Evolutionary conservation across 2,329 filamentous ascomycete genomes (phyloP).

Genomic region (Phyllosticta citriasiana): DNA sequence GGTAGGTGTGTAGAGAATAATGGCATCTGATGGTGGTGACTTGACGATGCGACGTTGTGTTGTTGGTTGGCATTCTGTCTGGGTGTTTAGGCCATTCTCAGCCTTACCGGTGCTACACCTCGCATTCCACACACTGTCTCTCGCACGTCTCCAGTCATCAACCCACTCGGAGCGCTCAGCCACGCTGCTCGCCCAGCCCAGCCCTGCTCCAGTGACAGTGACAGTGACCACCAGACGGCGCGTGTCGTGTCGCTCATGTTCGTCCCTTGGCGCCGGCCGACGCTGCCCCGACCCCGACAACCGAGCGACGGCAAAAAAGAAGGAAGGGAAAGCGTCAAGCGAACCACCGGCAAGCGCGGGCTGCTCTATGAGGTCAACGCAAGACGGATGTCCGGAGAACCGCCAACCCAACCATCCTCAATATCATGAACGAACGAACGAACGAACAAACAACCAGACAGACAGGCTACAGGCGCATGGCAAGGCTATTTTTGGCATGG

Average conservation of each 20-base stretch:
- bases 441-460: not conserved
- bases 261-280: not conserved
- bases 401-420: not conserved
- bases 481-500: conserved; percentile 6
- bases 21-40: not conserved
- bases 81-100: not conserved
- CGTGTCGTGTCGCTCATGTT: not conserved
- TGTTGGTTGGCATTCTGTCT: not conserved
- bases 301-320: not conserved
- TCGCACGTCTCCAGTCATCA: not conserved
- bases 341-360: no score
- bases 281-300: not conserved
- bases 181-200: not conserved
- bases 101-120: not conserved
- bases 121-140: not conserved
- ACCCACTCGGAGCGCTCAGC: not conserved
- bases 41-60: not conserved
- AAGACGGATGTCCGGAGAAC: not conserved
- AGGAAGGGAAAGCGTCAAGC: not conserved
- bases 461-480: not conserved
- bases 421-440: no score
- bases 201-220: not conserved
- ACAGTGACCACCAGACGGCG: not conserved
- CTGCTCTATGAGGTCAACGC: not conserved
- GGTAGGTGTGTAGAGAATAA: no score